Percentiles rank a stretch among this genome's conserved stretches.
These are phyloP conservation scores for Silybum marianum DNA, from an alignment of 129 eudicot genomes.

Conservation along the genomic window DNA sequence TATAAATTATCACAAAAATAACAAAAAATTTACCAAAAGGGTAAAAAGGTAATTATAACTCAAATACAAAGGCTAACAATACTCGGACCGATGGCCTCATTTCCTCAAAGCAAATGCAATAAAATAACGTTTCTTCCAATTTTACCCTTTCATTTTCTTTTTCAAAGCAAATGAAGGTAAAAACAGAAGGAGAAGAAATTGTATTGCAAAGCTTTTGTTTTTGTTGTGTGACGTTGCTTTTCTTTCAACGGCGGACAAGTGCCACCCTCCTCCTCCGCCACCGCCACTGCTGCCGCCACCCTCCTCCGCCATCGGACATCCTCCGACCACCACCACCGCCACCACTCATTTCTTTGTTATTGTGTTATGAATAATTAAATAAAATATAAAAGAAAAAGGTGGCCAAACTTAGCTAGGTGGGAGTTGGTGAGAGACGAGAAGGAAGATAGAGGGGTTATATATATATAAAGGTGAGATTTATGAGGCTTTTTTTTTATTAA, in stretches of 20 bases:
- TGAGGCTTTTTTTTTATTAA: background rate
- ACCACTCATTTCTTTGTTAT: conserved; percentile 22
- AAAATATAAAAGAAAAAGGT: background rate
- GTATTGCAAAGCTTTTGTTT: conserved; percentile 29
- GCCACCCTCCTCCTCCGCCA: conserved; percentile 21
- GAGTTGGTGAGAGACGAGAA: conserved; percentile 1
- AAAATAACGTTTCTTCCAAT: conserved; percentile 15
- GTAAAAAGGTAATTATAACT: conserved; percentile 24
- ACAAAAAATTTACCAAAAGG: conserved; percentile 26
- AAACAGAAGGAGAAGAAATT: conserved; percentile 10
- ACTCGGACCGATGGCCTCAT: conserved; percentile 48
- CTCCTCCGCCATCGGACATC: conserved; percentile 22
- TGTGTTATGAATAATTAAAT: background rate
- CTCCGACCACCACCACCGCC: conserved; percentile 27
- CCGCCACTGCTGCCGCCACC: conserved; percentile 16
- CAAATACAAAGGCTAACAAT: conserved; percentile 12
- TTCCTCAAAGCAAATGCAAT: conserved; percentile 39
- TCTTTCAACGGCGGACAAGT: conserved; percentile 19
- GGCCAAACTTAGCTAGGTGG: background rate
- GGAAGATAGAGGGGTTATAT: conserved; percentile 17
- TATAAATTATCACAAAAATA: background rate
- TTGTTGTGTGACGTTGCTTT: conserved; percentile 7
- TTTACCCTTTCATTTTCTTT: conserved; percentile 16
- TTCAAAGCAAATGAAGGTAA: conserved; percentile 24
- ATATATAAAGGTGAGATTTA: conserved; percentile 29